A percentile compares a stretch with the other conserved stretches of the same genome.
Evolutionary conservation across 2,329 filamentous ascomycete genomes (phyloP).

Genomic region (Aaosphaeria pasadenensis): DNA sequence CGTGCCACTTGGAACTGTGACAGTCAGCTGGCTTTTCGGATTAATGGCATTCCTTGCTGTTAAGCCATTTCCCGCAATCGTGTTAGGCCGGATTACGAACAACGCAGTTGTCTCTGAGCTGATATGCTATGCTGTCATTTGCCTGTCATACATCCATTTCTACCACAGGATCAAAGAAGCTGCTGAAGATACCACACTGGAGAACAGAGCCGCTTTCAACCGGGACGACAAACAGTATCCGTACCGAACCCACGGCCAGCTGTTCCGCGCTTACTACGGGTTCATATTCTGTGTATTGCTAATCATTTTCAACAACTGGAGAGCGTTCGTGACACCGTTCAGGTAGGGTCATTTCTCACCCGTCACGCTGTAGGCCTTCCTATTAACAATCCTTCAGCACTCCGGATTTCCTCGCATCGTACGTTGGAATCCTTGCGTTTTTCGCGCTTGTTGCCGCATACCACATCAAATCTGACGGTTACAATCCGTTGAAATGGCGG

Average conservation of each 20-base stretch:
- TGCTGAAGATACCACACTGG: constrained; percentile 19
- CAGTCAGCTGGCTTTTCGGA: constrained; percentile 36
- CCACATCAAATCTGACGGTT: constrained; percentile 22
- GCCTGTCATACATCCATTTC: constrained; percentile 32
- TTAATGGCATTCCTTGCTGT: constrained; percentile 38
- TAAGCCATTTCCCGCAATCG: constrained; percentile 20
- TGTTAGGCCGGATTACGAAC: constrained; percentile 34
- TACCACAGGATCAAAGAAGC: constrained; percentile 24
- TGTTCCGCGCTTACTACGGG: constrained; percentile 24
- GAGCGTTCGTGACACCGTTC: constrained; percentile 15
- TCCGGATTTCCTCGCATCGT: constrained; percentile 15
- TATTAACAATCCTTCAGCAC: constrained; percentile 1
- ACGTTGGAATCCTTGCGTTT: constrained; percentile 19
- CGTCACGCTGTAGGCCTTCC: constrained; percentile 1
- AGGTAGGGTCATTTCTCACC: constrained; percentile 4
- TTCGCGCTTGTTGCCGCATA: constrained; percentile 22
- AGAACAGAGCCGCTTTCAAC: constrained; percentile 23
- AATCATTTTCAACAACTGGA: constrained; percentile 25
- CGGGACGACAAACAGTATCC: constrained; percentile 27
- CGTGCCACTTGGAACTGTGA: constrained; percentile 39
- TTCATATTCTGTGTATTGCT: constrained; percentile 21
- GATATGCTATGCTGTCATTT: constrained; percentile 35
- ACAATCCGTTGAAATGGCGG: constrained; percentile 23
- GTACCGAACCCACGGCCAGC: constrained; percentile 23
- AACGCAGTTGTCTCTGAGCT: constrained; percentile 36